Evolutionary conservation across 208 protist genomes (phyloP), one percentile per base, ranked within the genome.

Genomic region (Crithidia expoeki): DNA sequence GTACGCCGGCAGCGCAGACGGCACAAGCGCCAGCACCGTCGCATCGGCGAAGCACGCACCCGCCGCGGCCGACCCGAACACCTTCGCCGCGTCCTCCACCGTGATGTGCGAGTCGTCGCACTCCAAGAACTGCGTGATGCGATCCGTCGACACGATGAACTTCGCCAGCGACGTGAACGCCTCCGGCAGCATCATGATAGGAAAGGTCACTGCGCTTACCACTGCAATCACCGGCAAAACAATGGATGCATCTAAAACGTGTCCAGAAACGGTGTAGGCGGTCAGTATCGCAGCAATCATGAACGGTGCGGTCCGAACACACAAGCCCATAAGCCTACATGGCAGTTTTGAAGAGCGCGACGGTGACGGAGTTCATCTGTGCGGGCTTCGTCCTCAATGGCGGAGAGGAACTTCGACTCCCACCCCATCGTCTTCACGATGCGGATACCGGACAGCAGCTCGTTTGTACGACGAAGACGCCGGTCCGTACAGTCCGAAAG

Each of bases 371-470:
- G 40, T 52, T 69, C 38, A 72, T 52, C 50, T 86, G 83, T 14
- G 21, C 92, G 69, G 3, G 80, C 68, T 17, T 68, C 49, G 89
- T 70, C 50, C 34, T 86, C 55, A 50, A 97, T 80, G 12, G 34
- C 14, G 4, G 58, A 21, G 2, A 84, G 11, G 38, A 97, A 93
- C 32, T 30, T 34, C 28, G 80, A 59, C 70, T 98, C 94, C 91
- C 94, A 98, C 2, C 80, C 85, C 79, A 92, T 97, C 1, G 97
- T 82, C 73, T 98, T 98, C 40, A 97, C 84, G 14, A 98, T 83
- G 51, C 90, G 80, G 19, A 98, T 97, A 9, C 88, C 86, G 21
- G 79, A 81, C 5, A 98, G 59, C 17, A 97, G 63, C 74, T 98
- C 94, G 65, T 90, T 96, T 17, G 92, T 95, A 3, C 76, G 47